Conservation (phyloP, 306 rosid species). For the Trifolium dubium region DNA sequence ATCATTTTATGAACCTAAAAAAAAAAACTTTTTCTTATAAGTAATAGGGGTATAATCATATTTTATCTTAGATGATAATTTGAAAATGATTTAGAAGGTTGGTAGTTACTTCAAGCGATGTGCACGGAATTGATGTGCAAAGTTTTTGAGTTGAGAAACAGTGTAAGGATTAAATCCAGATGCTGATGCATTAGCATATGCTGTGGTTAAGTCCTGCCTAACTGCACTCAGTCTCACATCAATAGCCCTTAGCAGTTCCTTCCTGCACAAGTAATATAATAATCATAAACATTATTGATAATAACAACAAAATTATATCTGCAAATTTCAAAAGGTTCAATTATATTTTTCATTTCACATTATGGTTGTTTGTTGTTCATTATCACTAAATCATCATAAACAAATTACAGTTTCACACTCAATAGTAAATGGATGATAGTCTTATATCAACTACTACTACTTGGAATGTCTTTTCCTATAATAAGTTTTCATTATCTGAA, state of each 20-base stretch:
- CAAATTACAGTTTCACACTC: constrained; percentile 7
- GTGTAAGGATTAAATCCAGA: constrained; percentile 78
- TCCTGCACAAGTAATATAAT: constrained; percentile 55
- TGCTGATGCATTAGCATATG: constrained; percentile 83
- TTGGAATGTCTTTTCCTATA: constrained; percentile 4
- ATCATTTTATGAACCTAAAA: no score
- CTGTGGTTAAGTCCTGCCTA: constrained; percentile 77
- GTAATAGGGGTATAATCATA: no score
- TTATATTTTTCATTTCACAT: neutral
- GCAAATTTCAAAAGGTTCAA: neutral
- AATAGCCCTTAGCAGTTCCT: constrained; percentile 91
- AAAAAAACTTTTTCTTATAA: no score
- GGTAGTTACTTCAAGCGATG: constrained; percentile 67
- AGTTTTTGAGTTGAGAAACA: constrained; percentile 73
- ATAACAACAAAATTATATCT: neutral
- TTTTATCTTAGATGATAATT: no score
- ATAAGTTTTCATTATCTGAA: neutral
- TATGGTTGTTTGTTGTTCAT: neutral
- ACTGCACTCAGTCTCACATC: constrained; percentile 86
- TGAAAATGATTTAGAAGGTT: neutral
- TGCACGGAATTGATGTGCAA: constrained; percentile 81
- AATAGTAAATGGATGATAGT: neutral
- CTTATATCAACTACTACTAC: constrained; percentile 17
- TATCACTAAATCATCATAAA: neutral
- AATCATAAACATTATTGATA: constrained; percentile 4